Evolutionary conservation across 1,139 yeast genomes (phyloP).

Genomic region (Zygoascus hellenicus): DNA sequence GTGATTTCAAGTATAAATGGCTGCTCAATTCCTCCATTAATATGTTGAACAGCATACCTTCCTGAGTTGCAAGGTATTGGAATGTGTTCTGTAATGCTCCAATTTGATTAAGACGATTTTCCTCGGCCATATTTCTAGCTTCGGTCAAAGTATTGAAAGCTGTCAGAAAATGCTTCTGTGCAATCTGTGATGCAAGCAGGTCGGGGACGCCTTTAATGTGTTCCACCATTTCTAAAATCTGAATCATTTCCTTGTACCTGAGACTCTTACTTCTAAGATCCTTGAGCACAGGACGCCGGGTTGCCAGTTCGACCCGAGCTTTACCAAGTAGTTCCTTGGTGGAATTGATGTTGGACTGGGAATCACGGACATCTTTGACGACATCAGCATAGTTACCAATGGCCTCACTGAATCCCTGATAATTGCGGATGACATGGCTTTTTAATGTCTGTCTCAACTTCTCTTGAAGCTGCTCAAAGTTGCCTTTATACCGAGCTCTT

Average conservation of each 20-base stretch:
- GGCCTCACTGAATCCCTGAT: slow-evolving; percentile 77
- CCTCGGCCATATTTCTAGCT: slow-evolving; percentile 53
- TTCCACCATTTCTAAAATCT: slow-evolving; percentile 64
- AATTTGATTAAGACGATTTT: slow-evolving; percentile 56
- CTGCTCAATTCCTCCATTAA: slow-evolving; percentile 71
- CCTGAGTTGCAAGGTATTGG: slow-evolving; percentile 56
- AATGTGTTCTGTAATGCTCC: slow-evolving; percentile 55
- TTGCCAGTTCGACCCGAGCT: slow-evolving; percentile 49
- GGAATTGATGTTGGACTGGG: slow-evolving; percentile 49
- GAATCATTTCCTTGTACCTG: slow-evolving; percentile 63
- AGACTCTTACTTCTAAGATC: slow-evolving; percentile 62
- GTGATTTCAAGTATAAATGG: slow-evolving; percentile 61
- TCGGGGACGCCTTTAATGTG: slow-evolving; percentile 55
- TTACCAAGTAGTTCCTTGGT: slow-evolving; percentile 47
- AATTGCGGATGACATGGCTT: slow-evolving; percentile 68
- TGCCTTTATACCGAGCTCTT: slow-evolving; percentile 57
- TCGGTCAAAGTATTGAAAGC: slow-evolving; percentile 59
- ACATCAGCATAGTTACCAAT: slow-evolving; percentile 69
- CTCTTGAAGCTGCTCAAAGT: slow-evolving; percentile 54
- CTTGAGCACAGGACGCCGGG: slow-evolving; percentile 49
- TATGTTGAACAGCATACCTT: slow-evolving; percentile 57
- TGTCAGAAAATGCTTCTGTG: slow-evolving; percentile 61
- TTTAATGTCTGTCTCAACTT: slow-evolving; percentile 53
- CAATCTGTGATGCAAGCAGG: slow-evolving; percentile 56
- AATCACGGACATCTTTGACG: slow-evolving; percentile 49